These are phyloP conservation scores for Capronia epimyces DNA, from an alignment of 2,329 filamentous ascomycete genomes.

Conservation along the genomic window DNA sequence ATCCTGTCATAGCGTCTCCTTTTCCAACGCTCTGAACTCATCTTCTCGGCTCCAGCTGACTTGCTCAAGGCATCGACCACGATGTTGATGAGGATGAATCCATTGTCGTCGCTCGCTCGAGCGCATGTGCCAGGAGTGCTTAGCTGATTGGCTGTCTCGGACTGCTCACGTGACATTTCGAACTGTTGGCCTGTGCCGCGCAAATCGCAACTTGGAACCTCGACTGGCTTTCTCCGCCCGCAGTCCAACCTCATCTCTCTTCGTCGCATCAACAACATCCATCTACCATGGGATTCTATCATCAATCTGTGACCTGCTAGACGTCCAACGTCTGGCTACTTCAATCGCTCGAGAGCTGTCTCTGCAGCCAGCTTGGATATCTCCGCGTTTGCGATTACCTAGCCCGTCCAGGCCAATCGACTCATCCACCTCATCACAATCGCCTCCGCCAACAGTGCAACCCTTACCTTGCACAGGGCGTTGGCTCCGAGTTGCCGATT, in stretches of 20 bases:
- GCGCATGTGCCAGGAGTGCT: slow-evolving; percentile 15
- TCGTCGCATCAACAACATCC: slow-evolving; percentile 21
- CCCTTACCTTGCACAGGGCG: not conserved
- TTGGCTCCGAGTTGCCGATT: not conserved
- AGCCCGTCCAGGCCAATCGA: slow-evolving; percentile 30
- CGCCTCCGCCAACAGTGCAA: slow-evolving; percentile 3
- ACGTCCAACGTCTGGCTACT: slow-evolving; percentile 42
- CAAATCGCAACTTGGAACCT: slow-evolving; percentile 10
- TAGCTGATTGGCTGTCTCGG: slow-evolving; percentile 14
- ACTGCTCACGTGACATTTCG: slow-evolving; percentile 4
- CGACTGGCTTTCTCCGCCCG: slow-evolving; percentile 6
- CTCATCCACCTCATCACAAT: slow-evolving; percentile 1
- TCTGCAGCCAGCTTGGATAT: slow-evolving; percentile 44
- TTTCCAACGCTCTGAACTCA: not conserved
- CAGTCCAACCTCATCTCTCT: slow-evolving; percentile 14
- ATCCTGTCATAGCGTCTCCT: not conserved
- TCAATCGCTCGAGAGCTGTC: slow-evolving; percentile 38
- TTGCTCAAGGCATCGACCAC: not conserved
- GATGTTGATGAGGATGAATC: slow-evolving; percentile 6
- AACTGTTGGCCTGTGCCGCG: not conserved
- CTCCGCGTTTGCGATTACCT: slow-evolving; percentile 42
- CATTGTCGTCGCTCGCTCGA: slow-evolving; percentile 12
- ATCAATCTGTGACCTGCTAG: slow-evolving; percentile 37
- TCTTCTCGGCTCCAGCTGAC: slow-evolving; percentile 4
- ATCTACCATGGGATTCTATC: slow-evolving; percentile 28